A percentile compares a stretch with the other conserved stretches of the same genome.
Conservation (phyloP, 2,329 filamentous ascomycete species). For the Colletotrichum karsti region DNA sequence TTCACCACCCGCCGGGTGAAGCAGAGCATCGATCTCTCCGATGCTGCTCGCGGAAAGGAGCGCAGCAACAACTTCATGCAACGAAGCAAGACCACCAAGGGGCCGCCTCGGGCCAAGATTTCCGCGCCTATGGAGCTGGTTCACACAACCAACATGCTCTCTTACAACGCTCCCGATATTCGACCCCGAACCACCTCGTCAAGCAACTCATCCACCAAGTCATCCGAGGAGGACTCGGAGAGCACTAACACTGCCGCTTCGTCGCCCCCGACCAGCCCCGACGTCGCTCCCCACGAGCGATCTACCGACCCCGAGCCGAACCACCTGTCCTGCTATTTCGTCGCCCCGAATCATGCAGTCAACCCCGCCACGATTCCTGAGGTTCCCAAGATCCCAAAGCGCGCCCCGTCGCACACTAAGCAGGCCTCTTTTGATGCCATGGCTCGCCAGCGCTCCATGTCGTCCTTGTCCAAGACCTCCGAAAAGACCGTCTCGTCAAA, state of each 20-base stretch:
- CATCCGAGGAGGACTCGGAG: slow-evolving; percentile 79
- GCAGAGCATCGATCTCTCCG: slow-evolving; percentile 58
- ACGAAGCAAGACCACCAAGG: slow-evolving; percentile 61
- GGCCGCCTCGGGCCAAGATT: slow-evolving; percentile 73
- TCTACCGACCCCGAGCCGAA: slow-evolving; percentile 68
- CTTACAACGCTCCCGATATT: slow-evolving; percentile 92
- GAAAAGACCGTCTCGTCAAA: slow-evolving; percentile 64
- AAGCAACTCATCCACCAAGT: slow-evolving; percentile 61
- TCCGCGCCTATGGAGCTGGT: slow-evolving; percentile 87
- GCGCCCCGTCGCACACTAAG: slow-evolving; percentile 89
- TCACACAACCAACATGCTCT: slow-evolving; percentile 95
- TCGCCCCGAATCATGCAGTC: slow-evolving; percentile 57
- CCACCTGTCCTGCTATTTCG: slow-evolving; percentile 74
- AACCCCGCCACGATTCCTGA: slow-evolving; percentile 50
- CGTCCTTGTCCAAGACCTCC: slow-evolving; percentile 65
- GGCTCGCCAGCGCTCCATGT: slow-evolving; percentile 70
- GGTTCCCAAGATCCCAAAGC: slow-evolving; percentile 67
- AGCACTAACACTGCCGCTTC: slow-evolving; percentile 60
- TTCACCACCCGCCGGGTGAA: slow-evolving; percentile 76
- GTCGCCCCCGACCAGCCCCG: slow-evolving; percentile 75
- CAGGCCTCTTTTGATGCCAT: slow-evolving; percentile 79
- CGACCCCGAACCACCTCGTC: slow-evolving; percentile 57
- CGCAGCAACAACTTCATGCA: slow-evolving; percentile 41
- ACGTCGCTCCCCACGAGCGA: slow-evolving; percentile 64
- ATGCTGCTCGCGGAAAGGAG: slow-evolving; percentile 37